Base-by-base conservation (phyloP, 495 filamentous ascomycete species). In the Xylaria palmicola region DNA sequence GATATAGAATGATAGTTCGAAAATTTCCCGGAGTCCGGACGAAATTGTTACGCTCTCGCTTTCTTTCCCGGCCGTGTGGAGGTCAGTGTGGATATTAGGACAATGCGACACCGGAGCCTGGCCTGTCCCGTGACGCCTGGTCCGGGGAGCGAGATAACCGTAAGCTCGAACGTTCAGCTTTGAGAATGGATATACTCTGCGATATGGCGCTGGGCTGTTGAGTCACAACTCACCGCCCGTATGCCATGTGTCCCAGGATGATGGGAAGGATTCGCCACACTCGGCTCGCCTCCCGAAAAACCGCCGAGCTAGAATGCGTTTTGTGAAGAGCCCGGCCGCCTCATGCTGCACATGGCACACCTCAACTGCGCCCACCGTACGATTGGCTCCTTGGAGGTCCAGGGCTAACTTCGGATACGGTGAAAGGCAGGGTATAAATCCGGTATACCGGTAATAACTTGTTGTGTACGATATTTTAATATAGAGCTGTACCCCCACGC, bases 381-480 rank as follows among this genome's bases (percentile, higher is more conserved):
- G 15, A 43, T 26, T 39, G 24, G 37, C 39, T 56, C 53, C 15
- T 10, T 26, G 36, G 22, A 22, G 27, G 32, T 32, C 29, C n/a
- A 57, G 41, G 30, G 19, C 29, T 15, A 8, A 26, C 17, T 40
- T 39, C 13, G 44, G 3, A 9, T 34, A 26, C 39, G 37, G 39
- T 44, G 37, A 56, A 56, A 44, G 37, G 17, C 44, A 56, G 53
- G 53, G 32, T 54, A 39, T 55, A 43, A 56, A 56, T 56, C 53
- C 53, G 39, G 53, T 56, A 56, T 43, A 56, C 53, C 53, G 53
- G 53, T 56, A 56, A 17, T 30, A 19, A 44, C 53, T 44, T 5
- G 41, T n/a, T n/a, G 32, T 10, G 5, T 6, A 5, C 41, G 19
- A 22, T n/a, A 19, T 5, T 29, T 13, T 20, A 10, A 27, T 24